Conservation (phyloP, 768 basidiomycete genomes). For the Suillus decipiens region DNA sequence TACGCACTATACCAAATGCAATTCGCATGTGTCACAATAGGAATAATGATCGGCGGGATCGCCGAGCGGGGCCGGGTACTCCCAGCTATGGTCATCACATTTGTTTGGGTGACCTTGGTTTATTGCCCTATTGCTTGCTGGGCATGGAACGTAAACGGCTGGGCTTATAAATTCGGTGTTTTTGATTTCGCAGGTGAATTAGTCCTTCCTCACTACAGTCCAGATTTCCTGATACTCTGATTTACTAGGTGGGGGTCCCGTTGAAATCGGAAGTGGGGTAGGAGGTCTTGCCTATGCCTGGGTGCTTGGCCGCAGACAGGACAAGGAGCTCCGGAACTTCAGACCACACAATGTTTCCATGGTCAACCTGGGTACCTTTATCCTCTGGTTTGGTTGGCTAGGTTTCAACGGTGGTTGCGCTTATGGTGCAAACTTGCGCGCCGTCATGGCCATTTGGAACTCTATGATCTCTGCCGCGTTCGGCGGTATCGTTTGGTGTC, state of each 20-base stretch:
- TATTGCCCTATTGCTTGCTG: conserved; percentile 88
- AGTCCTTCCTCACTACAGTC: conserved; percentile 5
- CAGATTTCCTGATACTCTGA: conserved; percentile 8
- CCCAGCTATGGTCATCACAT: conserved; percentile 79
- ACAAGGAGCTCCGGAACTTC: conserved; percentile 74
- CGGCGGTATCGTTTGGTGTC: conserved; percentile 83
- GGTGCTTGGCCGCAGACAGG: conserved; percentile 81
- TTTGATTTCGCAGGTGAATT: conserved; percentile 77
- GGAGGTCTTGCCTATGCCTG: conserved; percentile 84
- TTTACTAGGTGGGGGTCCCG: conserved; percentile 73
- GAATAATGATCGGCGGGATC: conserved; percentile 74
- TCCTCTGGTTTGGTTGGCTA: conserved; percentile 87
- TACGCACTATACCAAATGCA: conserved; percentile 90
- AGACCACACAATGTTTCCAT: conserved; percentile 86
- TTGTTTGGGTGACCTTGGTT: conserved; percentile 84
- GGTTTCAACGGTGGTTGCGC: conserved; percentile 91
- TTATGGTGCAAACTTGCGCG: conserved; percentile 85
- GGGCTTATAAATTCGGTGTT: conserved; percentile 86
- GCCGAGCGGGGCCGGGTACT: conserved; percentile 86
- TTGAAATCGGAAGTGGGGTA: conserved; percentile 85
- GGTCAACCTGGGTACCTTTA: conserved; percentile 80
- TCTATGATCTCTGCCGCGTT: conserved; percentile 85
- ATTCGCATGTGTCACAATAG: conserved; percentile 80
- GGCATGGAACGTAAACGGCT: conserved; percentile 81
- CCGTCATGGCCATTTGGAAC: conserved; percentile 84